A percentile compares a stretch with the other conserved stretches of the same genome.
phyloP scores from a whole-genome alignment of 306 rosid species.

The Vigna reflexopilosa region DNA sequence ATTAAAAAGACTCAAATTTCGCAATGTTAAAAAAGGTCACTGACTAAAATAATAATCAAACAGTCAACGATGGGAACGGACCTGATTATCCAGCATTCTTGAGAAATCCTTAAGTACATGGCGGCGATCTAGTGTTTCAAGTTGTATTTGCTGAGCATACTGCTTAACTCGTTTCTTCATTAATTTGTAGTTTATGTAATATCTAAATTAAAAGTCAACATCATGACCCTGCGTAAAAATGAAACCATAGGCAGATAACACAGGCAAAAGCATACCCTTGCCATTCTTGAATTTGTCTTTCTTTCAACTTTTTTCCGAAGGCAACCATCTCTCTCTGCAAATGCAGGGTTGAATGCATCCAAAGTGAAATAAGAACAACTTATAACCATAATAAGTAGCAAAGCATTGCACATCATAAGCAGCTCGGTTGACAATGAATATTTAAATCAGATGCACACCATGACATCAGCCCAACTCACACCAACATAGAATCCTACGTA shows the following conservation, averaged over 20 bases:
- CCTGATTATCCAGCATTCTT: conserved; percentile 89
- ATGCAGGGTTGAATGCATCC: not conserved
- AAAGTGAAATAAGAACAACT: conserved; percentile 26
- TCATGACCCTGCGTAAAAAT: conserved; percentile 29
- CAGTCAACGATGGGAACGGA: conserved; percentile 31
- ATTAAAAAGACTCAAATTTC: conserved; percentile 11
- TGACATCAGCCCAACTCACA: not conserved
- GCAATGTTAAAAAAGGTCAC: not conserved
- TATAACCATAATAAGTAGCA: not conserved
- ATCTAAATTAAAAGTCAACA: conserved; percentile 54
- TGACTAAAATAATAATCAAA: not conserved
- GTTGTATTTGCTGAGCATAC: conserved; percentile 81
- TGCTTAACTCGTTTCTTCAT: conserved; percentile 88
- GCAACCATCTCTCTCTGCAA: conserved; percentile 82
- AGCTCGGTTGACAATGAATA: conserved; percentile 12
- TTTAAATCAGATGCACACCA: not conserved
- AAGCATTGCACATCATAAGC: conserved; percentile 11
- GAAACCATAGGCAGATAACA: not conserved
- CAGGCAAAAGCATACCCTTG: conserved; percentile 60
- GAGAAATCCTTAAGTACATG: conserved; percentile 92
- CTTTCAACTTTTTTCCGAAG: conserved; percentile 91
- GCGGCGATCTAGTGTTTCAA: conserved; percentile 72
- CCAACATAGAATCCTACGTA: conserved; percentile 16
- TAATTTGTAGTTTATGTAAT: conserved; percentile 82
- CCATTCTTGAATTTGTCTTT: conserved; percentile 85